A percentile compares a stretch with the other conserved stretches of the same genome.
phyloP scores from a whole-genome alignment of 495 filamentous ascomycete genomes.

The Aspergillus kassunensis region DNA sequence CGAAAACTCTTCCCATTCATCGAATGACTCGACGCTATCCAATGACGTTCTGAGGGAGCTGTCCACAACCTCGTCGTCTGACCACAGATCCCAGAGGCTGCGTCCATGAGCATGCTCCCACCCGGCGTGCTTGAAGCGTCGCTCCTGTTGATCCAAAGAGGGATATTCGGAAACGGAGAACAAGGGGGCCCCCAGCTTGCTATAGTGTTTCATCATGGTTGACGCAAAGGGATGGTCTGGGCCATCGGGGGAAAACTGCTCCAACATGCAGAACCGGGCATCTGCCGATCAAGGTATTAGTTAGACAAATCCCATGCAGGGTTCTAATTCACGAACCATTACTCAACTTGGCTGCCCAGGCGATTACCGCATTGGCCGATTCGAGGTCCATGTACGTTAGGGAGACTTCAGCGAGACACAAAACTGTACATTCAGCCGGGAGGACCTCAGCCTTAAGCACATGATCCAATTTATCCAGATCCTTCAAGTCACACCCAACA shows the following conservation, averaged over 20 bases:
- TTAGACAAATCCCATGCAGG: background rate
- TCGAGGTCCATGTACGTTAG: slow-evolving; percentile 83
- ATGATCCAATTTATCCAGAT: slow-evolving; percentile 53
- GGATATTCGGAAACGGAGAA: slow-evolving; percentile 70
- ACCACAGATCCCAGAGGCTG: slow-evolving; percentile 79
- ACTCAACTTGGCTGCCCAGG: slow-evolving; percentile 61
- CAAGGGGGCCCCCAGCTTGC: slow-evolving; percentile 72
- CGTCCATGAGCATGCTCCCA: slow-evolving; percentile 60
- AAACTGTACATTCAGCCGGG: slow-evolving; percentile 53
- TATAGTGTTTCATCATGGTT: slow-evolving; percentile 84
- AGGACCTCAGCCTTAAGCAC: slow-evolving; percentile 54
- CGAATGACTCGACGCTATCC: slow-evolving; percentile 74
- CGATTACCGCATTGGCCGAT: slow-evolving; percentile 68
- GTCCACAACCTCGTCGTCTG: slow-evolving; percentile 55
- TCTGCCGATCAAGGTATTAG: slow-evolving; percentile 18
- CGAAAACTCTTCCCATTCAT: slow-evolving; percentile 95
- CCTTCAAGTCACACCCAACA: slow-evolving; percentile 76
- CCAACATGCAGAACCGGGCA: slow-evolving; percentile 75
- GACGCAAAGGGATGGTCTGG: slow-evolving; percentile 74
- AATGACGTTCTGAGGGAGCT: slow-evolving; percentile 51
- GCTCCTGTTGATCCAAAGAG: slow-evolving; percentile 54
- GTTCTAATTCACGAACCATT: slow-evolving; percentile 44
- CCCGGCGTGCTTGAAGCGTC: slow-evolving; percentile 60
- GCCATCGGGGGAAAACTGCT: slow-evolving; percentile 80
- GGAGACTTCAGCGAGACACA: slow-evolving; percentile 86